Conservation (phyloP, 176 grass and related monocot genomes). For the Pharus latifolius region DNA sequence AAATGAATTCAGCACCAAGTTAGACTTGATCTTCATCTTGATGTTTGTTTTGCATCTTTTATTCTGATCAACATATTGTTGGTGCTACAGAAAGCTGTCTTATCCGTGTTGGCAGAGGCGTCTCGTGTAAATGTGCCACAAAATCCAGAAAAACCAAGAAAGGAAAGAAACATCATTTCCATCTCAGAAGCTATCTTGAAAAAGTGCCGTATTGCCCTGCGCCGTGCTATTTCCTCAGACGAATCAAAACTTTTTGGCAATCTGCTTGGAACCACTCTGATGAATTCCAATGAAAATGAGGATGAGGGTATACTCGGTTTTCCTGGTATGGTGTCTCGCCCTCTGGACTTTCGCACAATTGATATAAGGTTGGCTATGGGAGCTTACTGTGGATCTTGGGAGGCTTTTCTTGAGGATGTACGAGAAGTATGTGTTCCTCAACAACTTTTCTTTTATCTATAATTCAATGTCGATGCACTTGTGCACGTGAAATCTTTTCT, state of each 20-base stretch:
- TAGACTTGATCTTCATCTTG: constrained; percentile 3
- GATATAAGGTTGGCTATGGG: constrained; percentile 88
- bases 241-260: constrained; percentile 88
- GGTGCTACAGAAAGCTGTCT: constrained; percentile 80
- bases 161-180: constrained; percentile 51
- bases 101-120: constrained; percentile 70
- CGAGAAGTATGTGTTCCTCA: constrained; percentile 55
- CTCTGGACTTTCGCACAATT: constrained; percentile 94
- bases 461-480: neutral
- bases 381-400: constrained; percentile 73
- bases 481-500: neutral
- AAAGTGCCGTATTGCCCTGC: constrained; percentile 70
- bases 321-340: constrained; percentile 91
- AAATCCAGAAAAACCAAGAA: constrained; percentile 38
- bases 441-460: constrained; percentile 13
- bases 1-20: neutral
- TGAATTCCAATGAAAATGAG: constrained; percentile 82
- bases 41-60: neutral
- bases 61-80: neutral
- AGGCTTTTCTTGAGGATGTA: constrained; percentile 91
- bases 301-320: constrained; percentile 95
- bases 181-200: constrained; percentile 73
- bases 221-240: constrained; percentile 61
- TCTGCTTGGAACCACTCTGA: constrained; percentile 81
- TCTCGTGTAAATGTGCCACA: constrained; percentile 34